A percentile compares a stretch with the other conserved stretches of the same genome.
Evolutionary conservation across 2,329 filamentous ascomycete genomes (phyloP).

Genomic region (Penicillium frequentans): DNA sequence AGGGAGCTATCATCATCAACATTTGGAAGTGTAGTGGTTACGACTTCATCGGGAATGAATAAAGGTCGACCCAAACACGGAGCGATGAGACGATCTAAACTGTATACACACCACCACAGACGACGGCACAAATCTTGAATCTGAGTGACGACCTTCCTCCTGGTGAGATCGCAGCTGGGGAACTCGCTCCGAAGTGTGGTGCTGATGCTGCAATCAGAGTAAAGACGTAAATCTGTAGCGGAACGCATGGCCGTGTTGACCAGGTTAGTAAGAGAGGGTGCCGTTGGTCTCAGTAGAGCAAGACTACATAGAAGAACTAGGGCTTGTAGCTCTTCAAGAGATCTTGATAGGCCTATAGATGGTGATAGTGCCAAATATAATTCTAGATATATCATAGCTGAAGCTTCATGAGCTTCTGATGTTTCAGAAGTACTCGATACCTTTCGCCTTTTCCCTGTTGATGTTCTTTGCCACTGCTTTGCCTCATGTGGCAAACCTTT

Average conservation of each 20-base stretch:
- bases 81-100: conserved; percentile 77
- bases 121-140: conserved; percentile 73
- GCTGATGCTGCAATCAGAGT: conserved; percentile 61
- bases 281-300: conserved; percentile 45
- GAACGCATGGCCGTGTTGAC: conserved; percentile 65
- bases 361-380: not conserved
- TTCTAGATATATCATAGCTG: not conserved
- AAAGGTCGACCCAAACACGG: conserved; percentile 74
- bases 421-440: not conserved
- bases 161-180: not conserved
- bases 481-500: not conserved
- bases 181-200: not conserved
- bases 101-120: conserved; percentile 88
- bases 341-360: not conserved
- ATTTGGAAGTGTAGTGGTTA: conserved; percentile 3
- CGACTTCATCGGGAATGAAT: conserved; percentile 6
- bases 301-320: not conserved
- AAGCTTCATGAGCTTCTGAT: not conserved
- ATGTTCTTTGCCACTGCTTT: not conserved
- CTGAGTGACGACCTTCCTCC: conserved; percentile 31
- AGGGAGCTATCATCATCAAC: not conserved
- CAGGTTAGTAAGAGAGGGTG: not conserved
- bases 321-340: not conserved
- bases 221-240: conserved; percentile 76
- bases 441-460: not conserved